A percentile compares a stretch with the other conserved stretches of the same genome.
Conservation (phyloP, 345 rosid species). For the Draba incana region DNA sequence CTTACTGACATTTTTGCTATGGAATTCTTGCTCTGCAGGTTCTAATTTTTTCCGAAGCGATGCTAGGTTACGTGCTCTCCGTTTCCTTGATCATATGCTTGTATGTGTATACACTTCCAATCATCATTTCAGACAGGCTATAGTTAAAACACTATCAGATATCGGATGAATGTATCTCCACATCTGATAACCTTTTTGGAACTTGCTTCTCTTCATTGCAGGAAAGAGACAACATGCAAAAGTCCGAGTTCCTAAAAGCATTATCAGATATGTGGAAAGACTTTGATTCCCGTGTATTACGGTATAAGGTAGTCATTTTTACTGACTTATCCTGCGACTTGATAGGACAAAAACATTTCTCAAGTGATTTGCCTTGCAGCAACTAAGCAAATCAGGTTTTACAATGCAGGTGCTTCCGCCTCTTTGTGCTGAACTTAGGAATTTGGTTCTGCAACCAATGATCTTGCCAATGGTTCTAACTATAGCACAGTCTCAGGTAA, state of each 20-base stretch:
- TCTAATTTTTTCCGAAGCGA: conserved; percentile 88
- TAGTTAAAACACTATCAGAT: background rate
- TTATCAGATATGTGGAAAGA: conserved; percentile 99
- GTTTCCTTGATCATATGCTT: conserved; percentile 98
- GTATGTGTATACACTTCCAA: conserved; percentile 54
- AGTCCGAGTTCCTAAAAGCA: conserved; percentile 97
- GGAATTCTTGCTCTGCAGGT: conserved; percentile 52
- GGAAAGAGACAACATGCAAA: conserved; percentile 98
- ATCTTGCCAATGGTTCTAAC: conserved; percentile 97
- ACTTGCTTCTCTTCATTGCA: conserved; percentile 42
- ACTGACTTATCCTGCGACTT: conserved; percentile 12
- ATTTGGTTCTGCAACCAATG: conserved; percentile 94
- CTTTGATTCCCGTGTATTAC: conserved; percentile 94
- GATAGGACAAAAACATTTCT: background rate
- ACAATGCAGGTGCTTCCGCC: conserved; percentile 89
- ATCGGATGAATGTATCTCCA: conserved; percentile 12
- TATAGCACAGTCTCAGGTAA: conserved; percentile 95
- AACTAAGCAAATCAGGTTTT: conserved; percentile 34
- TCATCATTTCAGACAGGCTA: conserved; percentile 19
- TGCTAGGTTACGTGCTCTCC: conserved; percentile 97
- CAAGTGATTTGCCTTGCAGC: conserved; percentile 13
- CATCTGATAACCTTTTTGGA: conserved; percentile 13
- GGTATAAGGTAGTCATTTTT: conserved; percentile 71
- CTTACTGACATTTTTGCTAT: conserved; percentile 29
- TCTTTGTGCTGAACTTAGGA: conserved; percentile 97